phyloP scores from a whole-genome alignment of 2,329 filamentous ascomycete genomes.

The Apiospora pterosperma region DNA sequence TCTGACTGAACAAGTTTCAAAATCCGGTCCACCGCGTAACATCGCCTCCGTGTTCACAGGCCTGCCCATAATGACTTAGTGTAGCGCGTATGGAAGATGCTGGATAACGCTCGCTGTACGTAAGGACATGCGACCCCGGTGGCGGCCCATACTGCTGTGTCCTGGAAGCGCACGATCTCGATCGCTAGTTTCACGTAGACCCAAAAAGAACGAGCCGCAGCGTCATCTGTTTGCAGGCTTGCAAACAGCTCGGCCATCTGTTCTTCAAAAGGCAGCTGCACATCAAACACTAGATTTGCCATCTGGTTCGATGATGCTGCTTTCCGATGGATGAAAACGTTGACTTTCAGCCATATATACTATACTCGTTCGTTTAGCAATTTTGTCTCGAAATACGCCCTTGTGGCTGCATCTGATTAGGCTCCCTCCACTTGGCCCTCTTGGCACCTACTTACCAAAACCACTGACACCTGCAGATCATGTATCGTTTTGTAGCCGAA shows the following conservation, averaged over 20 bases:
- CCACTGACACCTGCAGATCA: constrained; percentile 9
- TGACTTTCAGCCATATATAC: constrained; percentile 34
- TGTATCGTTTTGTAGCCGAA: constrained; percentile 27
- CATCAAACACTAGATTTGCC: constrained; percentile 29
- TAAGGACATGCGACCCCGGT: too few relatives aligned
- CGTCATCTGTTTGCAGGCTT: constrained; percentile 6
- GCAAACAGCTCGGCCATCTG: constrained; percentile 6
- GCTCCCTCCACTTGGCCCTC: neutral
- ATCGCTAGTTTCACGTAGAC: constrained; percentile 27
- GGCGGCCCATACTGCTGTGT: constrained; percentile 34
- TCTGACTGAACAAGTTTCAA: too few relatives aligned
- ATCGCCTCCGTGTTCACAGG: too few relatives aligned
- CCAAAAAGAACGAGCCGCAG: constrained; percentile 33
- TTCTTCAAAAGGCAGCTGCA: neutral
- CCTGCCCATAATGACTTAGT: too few relatives aligned
- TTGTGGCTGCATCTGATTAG: constrained; percentile 21
- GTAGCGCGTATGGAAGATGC: too few relatives aligned
- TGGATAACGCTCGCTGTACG: too few relatives aligned
- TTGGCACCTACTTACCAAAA: constrained; percentile 16
- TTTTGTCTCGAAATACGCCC: constrained; percentile 30
- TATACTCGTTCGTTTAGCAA: constrained; percentile 1
- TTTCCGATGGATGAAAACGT: constrained; percentile 27
- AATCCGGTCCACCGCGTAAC: too few relatives aligned
- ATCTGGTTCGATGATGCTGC: constrained; percentile 16
- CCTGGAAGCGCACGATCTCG: constrained; percentile 28